These are phyloP conservation scores for Phytophthora idaei DNA, from an alignment of 352 stramenopile species.

Conservation along the genomic window DNA sequence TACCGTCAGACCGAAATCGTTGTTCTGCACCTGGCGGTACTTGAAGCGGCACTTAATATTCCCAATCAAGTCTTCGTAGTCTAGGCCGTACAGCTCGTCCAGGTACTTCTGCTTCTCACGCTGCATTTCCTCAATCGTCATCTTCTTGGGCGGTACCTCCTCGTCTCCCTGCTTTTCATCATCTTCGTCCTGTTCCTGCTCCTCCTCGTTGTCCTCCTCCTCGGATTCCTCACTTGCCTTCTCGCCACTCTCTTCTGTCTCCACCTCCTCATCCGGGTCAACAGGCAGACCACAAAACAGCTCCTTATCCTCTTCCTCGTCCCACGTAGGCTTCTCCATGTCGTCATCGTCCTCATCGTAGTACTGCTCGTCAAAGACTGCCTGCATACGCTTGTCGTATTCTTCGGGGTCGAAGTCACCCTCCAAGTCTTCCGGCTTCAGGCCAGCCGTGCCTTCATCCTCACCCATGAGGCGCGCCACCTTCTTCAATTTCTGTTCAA, in stretches of 20 bases:
- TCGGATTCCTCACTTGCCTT: conserved; percentile 44
- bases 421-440: conserved; percentile 85
- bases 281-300: conserved; percentile 77
- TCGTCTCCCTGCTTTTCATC: conserved; percentile 55
- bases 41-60: conserved; percentile 98
- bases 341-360: conserved; percentile 90
- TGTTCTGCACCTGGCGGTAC: conserved; percentile 94
- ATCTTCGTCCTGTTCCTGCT: conserved; percentile 41
- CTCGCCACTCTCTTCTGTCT: conserved; percentile 31
- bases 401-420: conserved; percentile 97
- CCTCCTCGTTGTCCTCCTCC: conserved; percentile 35
- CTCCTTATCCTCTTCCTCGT: conserved; percentile 85
- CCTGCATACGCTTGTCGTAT: conserved; percentile 96
- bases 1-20: conserved; percentile 96
- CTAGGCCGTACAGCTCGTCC: conserved; percentile 97
- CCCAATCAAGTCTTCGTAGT: conserved; percentile 99
- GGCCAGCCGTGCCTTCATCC: conserved; percentile 43
- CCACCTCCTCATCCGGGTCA: conserved; percentile 70
- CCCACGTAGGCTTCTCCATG: conserved; percentile 81
- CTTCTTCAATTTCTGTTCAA: conserved; percentile 94
- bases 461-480: conserved; percentile 87
- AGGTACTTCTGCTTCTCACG: conserved; percentile 92
- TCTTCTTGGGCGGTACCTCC: conserved; percentile 49
- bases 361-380: conserved; percentile 98
- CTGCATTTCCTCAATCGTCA: conserved; percentile 69